These are phyloP conservation scores for Rhytidhysteron rufulum DNA, from an alignment of 2,329 filamentous ascomycete genomes.

Conservation along the genomic window DNA sequence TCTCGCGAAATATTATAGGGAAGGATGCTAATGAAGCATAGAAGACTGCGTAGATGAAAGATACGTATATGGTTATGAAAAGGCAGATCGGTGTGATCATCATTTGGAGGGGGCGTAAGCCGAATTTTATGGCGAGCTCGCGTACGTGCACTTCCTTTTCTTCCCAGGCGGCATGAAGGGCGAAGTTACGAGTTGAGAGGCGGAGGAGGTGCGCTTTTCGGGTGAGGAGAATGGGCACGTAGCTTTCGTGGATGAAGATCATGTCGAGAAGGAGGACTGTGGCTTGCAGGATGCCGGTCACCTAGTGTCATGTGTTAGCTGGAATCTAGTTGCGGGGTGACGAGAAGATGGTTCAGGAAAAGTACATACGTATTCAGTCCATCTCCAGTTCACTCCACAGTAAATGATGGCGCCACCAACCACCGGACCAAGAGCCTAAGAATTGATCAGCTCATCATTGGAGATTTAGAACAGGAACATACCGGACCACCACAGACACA, in stretches of 20 bases:
- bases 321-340: not conserved
- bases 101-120: constrained; percentile 61
- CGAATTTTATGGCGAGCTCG: constrained; percentile 60
- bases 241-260: constrained; percentile 51
- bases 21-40: constrained; percentile 59
- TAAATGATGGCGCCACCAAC: constrained; percentile 47
- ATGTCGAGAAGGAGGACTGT: constrained; percentile 41
- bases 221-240: constrained; percentile 51
- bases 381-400: constrained; percentile 44
- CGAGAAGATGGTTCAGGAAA: not conserved
- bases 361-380: constrained; percentile 46
- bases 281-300: constrained; percentile 50
- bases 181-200: constrained; percentile 43
- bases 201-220: constrained; percentile 49
- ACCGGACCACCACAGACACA: constrained; percentile 14
- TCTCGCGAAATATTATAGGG: constrained; percentile 60
- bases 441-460: no score
- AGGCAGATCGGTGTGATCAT: constrained; percentile 65
- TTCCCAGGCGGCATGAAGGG: constrained; percentile 24
- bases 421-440: constrained; percentile 42
- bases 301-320: constrained; percentile 38
- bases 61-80: constrained; percentile 61
- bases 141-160: constrained; percentile 56
- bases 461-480: no score
- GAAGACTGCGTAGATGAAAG: constrained; percentile 61